Evolutionary conservation across 2,329 filamentous ascomycete species (phyloP), one percentile per base, ranked within the genome.

Genomic region (Aspergillus pseudoterreus): DNA sequence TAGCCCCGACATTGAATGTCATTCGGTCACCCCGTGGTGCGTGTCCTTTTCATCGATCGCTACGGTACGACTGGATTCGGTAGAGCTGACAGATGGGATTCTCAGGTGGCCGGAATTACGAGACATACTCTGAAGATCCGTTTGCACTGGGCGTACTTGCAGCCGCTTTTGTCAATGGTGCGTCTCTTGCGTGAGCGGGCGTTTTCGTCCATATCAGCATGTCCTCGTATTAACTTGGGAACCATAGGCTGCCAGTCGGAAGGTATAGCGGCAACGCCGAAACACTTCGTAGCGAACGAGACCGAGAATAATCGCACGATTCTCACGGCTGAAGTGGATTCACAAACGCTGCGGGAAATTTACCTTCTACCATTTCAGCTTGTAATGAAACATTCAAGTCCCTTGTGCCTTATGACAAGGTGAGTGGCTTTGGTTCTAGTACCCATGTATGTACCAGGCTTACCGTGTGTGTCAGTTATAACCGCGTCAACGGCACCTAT

Each of bases 211-310:
- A 19, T 19, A 19, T 19, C 19, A 1, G 3, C 19, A 19, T 4
- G 19, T 19, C 19, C 3, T 19, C 2, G 2, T 19, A 19, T 19
- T 19, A 19, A 19, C 19, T 19, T 19, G 19, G 4, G 4, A 19
- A 19, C 19, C 19, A 19, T 19, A 19, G 19, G 19, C 19, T 19
- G 19, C 19, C 73, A 75, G 43, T 65, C 65, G 47, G 64, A 60
- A 24, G 72, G 72, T 51, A 74, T 75, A 6, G 64, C 73, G 45
- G 43, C 41, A 14, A 15, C 32, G 11, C 30, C 36, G 3, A 53
- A 53, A 33, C 82, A 85, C 58, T 78, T 75, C 49, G 78, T 85
- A 35, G 79, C 70, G 12, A 83, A 85, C 50, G 82, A 85, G 58
- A 82, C 85, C 62, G 82, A 84, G 22, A 54, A 48, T 41, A 41